Base-by-base conservation (phyloP, 306 rosid species). In the Vigna radiata region DNA sequence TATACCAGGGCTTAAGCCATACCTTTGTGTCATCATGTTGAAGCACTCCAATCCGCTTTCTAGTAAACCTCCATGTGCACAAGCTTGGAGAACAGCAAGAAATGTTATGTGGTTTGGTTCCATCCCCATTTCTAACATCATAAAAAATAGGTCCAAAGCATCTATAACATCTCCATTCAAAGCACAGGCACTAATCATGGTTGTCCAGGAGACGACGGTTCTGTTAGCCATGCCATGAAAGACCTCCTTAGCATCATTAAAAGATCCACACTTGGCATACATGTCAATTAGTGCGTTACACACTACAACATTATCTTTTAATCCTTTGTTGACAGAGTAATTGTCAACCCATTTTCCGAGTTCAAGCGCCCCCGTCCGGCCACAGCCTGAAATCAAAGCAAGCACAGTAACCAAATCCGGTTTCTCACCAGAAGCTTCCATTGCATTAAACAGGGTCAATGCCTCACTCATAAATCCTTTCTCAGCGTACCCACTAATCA, bases 41-140 rank as follows among this genome's bases (percentile, higher is more conserved):
- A 89, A 88, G 65, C 53, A 74, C 74, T 90, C 82, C 81, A 79
- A 61, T 58, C 92, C 97, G 82, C 89, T 83, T 74, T 85, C 88
- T 21, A 91, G 89, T 55, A 85, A 79, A 72, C 94, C 97, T 78
- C 89, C 91, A 49, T 89, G 94, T 55, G 79, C 79, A 73, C 94
- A 86, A 82, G 91, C 97, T 84, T 89, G 94, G 85, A 88, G 96
- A 81, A 86, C 84, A 29, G 94, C 90, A 33, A 87, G 89, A 83
- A 91, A 89, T 53, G 94, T 87, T 72, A 87, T 19, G 75, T 82
- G 86, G 72, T 91, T 91, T 66, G 94, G 96, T 65, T 80, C 78
- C 76, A 84, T 58, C 55, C 87, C 90, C 53, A 54, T 74, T 25
- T 82, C 84, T 76, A 84, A 36, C 94, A 89, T 84, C 79, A 8